Conservation (phyloP, 2,329 filamentous ascomycete species). For the Periconia sp. region DNA sequence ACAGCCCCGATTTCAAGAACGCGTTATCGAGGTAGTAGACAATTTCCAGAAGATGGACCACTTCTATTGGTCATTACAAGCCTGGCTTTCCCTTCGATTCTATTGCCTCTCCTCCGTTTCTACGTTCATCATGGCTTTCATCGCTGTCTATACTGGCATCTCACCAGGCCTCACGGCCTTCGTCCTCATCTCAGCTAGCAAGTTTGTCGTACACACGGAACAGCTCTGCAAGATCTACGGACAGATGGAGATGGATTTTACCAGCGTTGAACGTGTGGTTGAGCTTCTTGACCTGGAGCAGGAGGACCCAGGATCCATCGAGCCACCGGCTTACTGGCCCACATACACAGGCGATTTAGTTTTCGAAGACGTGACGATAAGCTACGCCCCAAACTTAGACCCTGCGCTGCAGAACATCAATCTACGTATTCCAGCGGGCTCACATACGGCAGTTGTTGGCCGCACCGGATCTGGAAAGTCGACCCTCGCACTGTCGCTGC, state of each 20-base stretch:
- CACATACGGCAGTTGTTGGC: constrained; percentile 77
- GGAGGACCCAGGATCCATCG: constrained; percentile 67
- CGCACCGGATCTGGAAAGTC: constrained; percentile 79
- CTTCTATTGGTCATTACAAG: constrained; percentile 87
- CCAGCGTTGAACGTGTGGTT: constrained; percentile 83
- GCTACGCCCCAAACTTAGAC: constrained; percentile 77
- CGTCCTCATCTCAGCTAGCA: constrained; percentile 71
- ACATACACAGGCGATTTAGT: constrained; percentile 68
- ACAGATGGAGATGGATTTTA: constrained; percentile 86
- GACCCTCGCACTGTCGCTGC: constrained; percentile 66
- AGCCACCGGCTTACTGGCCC: constrained; percentile 78
- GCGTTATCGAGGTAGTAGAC: constrained; percentile 79
- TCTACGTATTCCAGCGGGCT: constrained; percentile 75
- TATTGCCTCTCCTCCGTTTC: constrained; percentile 71
- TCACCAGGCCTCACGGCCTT: constrained; percentile 82
- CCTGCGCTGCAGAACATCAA: constrained; percentile 69
- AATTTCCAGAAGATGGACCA: constrained; percentile 94
- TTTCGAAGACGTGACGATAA: constrained; percentile 76
- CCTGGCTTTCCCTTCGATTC: constrained; percentile 82
- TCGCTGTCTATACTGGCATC: constrained; percentile 74
- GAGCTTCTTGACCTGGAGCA: constrained; percentile 78
- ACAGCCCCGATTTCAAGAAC: constrained; percentile 75
- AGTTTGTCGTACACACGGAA: constrained; percentile 69
- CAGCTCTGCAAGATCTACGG: constrained; percentile 78
- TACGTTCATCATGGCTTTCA: constrained; percentile 70